These are phyloP conservation scores for Elsinoe australis DNA, from an alignment of 2,329 filamentous ascomycete species.

Conservation along the genomic window DNA sequence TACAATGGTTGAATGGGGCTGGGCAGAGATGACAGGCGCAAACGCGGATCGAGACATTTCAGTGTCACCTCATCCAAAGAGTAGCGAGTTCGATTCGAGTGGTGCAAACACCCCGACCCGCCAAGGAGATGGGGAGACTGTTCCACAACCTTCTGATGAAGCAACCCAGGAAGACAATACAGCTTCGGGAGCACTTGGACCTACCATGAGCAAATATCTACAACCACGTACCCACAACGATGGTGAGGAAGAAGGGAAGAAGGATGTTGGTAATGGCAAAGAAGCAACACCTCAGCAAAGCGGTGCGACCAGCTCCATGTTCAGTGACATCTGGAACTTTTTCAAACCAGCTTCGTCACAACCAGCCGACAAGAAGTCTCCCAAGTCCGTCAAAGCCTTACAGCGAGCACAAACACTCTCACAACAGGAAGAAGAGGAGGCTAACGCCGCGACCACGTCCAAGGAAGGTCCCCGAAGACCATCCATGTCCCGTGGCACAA, in stretches of 20 bases:
- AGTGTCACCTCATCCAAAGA: constrained; percentile 24
- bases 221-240: constrained; percentile 34
- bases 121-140: constrained; percentile 38
- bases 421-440: constrained; percentile 2
- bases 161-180: constrained; percentile 56
- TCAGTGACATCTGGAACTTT: constrained; percentile 58
- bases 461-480: background rate
- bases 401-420: constrained; percentile 65
- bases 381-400: constrained; percentile 31
- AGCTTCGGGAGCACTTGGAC: constrained; percentile 23
- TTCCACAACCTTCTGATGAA: constrained; percentile 62
- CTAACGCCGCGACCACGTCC: background rate
- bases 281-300: background rate
- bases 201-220: background rate
- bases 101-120: constrained; percentile 20
- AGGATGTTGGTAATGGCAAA: too few relatives aligned
- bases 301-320: constrained; percentile 22
- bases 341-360: constrained; percentile 58
- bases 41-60: constrained; percentile 34
- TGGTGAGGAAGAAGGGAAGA: too few relatives aligned
- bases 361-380: constrained; percentile 57
- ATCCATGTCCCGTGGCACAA: constrained; percentile 18
- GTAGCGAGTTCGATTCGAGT: constrained; percentile 26
- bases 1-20: constrained; percentile 87
- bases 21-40: constrained; percentile 76